These are phyloP conservation scores for Colletotrichum tabaci DNA, from an alignment of 2,329 filamentous ascomycete species.

Conservation along the genomic window DNA sequence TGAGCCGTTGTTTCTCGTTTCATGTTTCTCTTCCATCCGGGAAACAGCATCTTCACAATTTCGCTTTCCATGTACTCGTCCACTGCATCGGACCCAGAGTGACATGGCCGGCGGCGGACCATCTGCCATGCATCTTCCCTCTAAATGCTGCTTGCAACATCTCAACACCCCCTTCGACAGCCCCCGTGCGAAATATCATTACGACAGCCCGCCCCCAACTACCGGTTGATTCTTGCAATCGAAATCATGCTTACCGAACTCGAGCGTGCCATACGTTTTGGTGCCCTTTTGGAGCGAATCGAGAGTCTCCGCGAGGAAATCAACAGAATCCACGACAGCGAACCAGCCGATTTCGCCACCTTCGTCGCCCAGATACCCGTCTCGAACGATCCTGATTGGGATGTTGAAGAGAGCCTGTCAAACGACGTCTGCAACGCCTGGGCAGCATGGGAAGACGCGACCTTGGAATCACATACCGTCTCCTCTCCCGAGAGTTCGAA, in stretches of 20 bases:
- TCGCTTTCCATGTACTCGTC: too few relatives aligned
- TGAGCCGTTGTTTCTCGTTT: too few relatives aligned
- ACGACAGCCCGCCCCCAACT: fast-evolving
- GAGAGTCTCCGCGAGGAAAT: not conserved
- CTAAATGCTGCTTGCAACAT: not conserved
- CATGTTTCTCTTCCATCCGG: too few relatives aligned
- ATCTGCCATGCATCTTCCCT: too few relatives aligned
- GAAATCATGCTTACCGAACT: not conserved
- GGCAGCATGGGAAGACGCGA: not conserved
- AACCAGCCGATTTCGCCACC: not conserved
- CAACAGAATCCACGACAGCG: conserved; percentile 51
- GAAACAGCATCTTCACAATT: not conserved
- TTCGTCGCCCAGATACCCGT: not conserved
- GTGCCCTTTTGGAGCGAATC: too few relatives aligned
- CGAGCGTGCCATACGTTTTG: not conserved
- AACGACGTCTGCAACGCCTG: too few relatives aligned
- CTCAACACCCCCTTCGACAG: not conserved
- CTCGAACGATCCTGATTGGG: not conserved
- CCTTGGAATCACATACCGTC: not conserved
- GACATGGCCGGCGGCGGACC: not conserved
- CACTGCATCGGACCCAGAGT: too few relatives aligned
- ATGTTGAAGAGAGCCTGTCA: not conserved
- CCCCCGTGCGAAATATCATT: too few relatives aligned
- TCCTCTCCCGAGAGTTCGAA: not conserved
- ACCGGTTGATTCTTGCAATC: not conserved